phyloP scores from a whole-genome alignment of 2,329 filamentous ascomycete species.

The Beauveria australis region DNA sequence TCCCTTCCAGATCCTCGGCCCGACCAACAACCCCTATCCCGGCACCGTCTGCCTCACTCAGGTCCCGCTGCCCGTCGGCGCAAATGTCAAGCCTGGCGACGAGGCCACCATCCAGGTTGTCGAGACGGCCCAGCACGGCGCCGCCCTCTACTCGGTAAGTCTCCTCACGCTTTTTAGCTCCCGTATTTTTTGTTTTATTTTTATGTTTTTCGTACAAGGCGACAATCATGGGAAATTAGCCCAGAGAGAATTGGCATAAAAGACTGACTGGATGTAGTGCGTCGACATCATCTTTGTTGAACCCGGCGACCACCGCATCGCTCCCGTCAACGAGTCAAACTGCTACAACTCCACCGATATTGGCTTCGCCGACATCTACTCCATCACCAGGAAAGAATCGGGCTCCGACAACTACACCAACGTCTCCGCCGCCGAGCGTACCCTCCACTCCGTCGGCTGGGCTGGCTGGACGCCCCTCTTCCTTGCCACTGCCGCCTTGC shows the following conservation, averaged over 20 bases:
- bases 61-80: conserved; percentile 69
- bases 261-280: conserved; percentile 49
- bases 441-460: not conserved
- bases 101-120: conserved; percentile 86
- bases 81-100: conserved; percentile 69
- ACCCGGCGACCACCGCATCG: conserved; percentile 57
- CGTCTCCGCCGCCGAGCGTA: conserved; percentile 3
- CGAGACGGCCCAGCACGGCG: conserved; percentile 75
- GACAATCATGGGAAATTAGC: not conserved
- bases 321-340: conserved; percentile 68
- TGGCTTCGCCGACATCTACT: conserved; percentile 69
- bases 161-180: too few species aligned
- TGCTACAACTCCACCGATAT: conserved; percentile 83
- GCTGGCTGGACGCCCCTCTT: conserved; percentile 12
- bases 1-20: conserved; percentile 76
- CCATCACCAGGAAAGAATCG: conserved; percentile 44
- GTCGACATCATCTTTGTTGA: conserved; percentile 90
- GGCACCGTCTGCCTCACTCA: conserved; percentile 86
- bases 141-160: conserved; percentile 69
- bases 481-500: not conserved
- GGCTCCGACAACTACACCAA: conserved; percentile 22
- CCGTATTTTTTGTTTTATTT: accelerated
- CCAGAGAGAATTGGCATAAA: too few species aligned
- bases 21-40: conserved; percentile 74
- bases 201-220: not conserved